These are phyloP conservation scores for Pythium dissotocum DNA, from an alignment of 352 stramenopile genomes.

Conservation along the genomic window DNA sequence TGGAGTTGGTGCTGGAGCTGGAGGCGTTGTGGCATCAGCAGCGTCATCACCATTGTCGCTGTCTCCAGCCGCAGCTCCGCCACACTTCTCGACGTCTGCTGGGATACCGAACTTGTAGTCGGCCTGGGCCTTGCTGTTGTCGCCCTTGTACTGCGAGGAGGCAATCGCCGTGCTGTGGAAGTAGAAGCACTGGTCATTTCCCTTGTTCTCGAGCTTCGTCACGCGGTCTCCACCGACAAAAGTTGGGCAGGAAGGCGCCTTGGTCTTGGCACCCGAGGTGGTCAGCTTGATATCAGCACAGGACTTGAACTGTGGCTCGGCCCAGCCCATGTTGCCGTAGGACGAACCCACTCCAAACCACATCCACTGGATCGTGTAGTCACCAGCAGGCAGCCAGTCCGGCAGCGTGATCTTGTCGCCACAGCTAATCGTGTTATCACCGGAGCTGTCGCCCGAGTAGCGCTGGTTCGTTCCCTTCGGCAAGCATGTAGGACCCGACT, in stretches of 20 bases:
- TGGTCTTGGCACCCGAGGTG: conserved; percentile 25
- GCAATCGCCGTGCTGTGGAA: conserved; percentile 50
- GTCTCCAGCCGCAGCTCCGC: conserved; percentile 11
- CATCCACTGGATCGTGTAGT: conserved; percentile 58
- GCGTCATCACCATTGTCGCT: background rate
- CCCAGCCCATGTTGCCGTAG: conserved; percentile 48
- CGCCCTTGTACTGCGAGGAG: conserved; percentile 40
- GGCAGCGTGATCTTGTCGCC: conserved; percentile 49
- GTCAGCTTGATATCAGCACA: conserved; percentile 55
- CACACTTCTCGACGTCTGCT: conserved; percentile 18
- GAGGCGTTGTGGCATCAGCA: background rate
- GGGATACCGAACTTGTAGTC: conserved; percentile 46
- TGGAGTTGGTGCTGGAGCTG: background rate
- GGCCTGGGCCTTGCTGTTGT: conserved; percentile 38
- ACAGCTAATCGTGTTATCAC: conserved; percentile 39
- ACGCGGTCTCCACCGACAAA: conserved; percentile 50
- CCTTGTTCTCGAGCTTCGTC: conserved; percentile 41
- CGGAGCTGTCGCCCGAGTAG: conserved; percentile 30
- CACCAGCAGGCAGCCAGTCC: conserved; percentile 40
- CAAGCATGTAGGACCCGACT: conserved; percentile 41
- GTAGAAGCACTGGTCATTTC: conserved; percentile 47
- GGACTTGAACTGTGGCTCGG: conserved; percentile 32
- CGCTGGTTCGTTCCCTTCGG: conserved; percentile 36
- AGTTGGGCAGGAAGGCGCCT: conserved; percentile 32
- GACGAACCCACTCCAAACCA: conserved; percentile 50